Percentiles rank a stretch among this genome's conserved stretches.
phyloP scores from a whole-genome alignment of 495 filamentous ascomycete species.

The Hyaloscypha finlandica region DNA sequence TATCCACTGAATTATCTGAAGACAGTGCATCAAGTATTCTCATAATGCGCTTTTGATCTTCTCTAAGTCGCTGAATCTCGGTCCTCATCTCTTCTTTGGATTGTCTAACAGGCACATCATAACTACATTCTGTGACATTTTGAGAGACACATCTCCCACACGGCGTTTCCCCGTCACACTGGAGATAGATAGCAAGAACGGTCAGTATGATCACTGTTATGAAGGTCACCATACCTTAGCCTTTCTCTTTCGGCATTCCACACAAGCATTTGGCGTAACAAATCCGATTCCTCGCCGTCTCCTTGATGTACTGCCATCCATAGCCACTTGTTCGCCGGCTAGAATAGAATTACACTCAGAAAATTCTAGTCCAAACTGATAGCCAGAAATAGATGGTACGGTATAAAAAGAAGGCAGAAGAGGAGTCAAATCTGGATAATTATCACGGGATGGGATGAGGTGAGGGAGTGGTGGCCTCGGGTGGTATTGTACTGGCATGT shows the following conservation, averaged over 20 bases:
- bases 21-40: neutral
- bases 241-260: slow-evolving; percentile 55
- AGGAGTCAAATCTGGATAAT: no score
- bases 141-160: slow-evolving; percentile 49
- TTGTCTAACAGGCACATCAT: slow-evolving; percentile 51
- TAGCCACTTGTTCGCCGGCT: no score
- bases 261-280: slow-evolving; percentile 54
- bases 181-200: neutral
- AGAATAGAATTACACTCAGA: no score
- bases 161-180: slow-evolving; percentile 53
- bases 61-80: slow-evolving; percentile 50
- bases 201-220: neutral
- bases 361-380: no score
- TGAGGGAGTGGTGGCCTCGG: no score
- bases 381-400: no score
- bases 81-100: slow-evolving; percentile 51
- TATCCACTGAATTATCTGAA: no score
- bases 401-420: no score
- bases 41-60: slow-evolving; percentile 22
- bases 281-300: slow-evolving; percentile 36
- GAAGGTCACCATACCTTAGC: slow-evolving; percentile 42
- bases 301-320: neutral
- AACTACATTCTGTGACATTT: slow-evolving; percentile 44
- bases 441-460: no score
- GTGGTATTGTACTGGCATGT: no score